Evolutionary conservation across 169 alveolate species (phyloP).

Genomic region (Cryptosporidium muris): DNA sequence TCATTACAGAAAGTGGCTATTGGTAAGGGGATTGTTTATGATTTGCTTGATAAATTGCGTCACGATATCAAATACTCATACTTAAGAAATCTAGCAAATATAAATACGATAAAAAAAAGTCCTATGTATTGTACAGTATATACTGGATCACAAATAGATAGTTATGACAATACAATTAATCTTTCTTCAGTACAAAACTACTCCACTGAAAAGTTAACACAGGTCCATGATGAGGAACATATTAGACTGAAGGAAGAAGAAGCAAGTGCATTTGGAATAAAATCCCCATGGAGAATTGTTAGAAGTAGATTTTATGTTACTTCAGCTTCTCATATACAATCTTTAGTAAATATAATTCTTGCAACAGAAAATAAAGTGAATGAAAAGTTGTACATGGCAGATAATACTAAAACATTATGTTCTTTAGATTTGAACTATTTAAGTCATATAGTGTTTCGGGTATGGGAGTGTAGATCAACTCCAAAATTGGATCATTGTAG

Average conservation of each 20-base stretch:
- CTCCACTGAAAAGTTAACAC: too few relatives aligned
- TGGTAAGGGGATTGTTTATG: constrained; percentile 8
- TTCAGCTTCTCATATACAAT: constrained; percentile 86
- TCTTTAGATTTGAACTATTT: constrained; percentile 81
- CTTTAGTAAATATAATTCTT: constrained; percentile 78
- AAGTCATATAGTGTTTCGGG: constrained; percentile 84
- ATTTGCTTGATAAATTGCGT: constrained; percentile 13
- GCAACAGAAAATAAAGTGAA: not conserved
- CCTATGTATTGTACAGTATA: not conserved
- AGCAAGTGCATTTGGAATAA: constrained; percentile 84
- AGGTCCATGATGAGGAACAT: constrained; percentile 77
- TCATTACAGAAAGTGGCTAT: constrained; percentile 9
- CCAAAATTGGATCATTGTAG: constrained; percentile 24
- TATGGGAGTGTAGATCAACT: constrained; percentile 80
- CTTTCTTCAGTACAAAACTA: too few relatives aligned
- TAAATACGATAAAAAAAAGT: not conserved
- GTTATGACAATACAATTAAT: too few relatives aligned
- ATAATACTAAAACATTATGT: constrained; percentile 74
- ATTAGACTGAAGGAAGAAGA: constrained; percentile 82
- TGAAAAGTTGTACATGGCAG: constrained; percentile 52
- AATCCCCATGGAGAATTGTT: constrained; percentile 86
- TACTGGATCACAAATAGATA: not conserved
- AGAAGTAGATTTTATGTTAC: constrained; percentile 89
- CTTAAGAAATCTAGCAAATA: not conserved
- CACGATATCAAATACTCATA: constrained; percentile 28